Percentiles rank a stretch among this genome's conserved stretches.
Evolutionary conservation across 2,329 filamentous ascomycete species (phyloP).

Genomic region (Microascus cirrosus): DNA sequence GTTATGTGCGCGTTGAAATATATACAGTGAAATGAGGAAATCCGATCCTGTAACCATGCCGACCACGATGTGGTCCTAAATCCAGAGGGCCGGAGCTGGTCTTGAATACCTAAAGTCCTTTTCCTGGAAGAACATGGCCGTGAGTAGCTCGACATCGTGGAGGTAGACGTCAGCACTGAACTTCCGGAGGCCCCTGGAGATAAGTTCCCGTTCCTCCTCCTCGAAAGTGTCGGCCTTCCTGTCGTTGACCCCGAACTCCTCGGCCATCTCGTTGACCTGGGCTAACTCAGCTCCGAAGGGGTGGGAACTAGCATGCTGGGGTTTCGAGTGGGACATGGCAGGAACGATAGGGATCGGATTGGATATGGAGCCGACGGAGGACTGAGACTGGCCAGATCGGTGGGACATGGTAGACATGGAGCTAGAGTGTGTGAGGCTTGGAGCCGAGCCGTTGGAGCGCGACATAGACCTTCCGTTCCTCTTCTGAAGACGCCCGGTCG

Average conservation of each 20-base stretch:
- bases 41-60: not conserved
- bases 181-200: constrained; percentile 57
- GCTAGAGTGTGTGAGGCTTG: constrained; percentile 45
- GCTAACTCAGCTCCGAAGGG: constrained; percentile 86
- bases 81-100: constrained; percentile 32
- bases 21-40: constrained; percentile 2
- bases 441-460: constrained; percentile 46
- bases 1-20: not conserved
- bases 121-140: constrained; percentile 47
- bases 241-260: constrained; percentile 65
- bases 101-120: constrained; percentile 10
- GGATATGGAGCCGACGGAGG: constrained; percentile 9
- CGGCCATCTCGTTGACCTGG: constrained; percentile 84
- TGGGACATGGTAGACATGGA: constrained; percentile 36
- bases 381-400: constrained; percentile 15
- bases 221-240: constrained; percentile 51
- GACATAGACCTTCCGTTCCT: constrained; percentile 40
- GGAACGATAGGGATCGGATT: constrained; percentile 13
- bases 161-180: constrained; percentile 78
- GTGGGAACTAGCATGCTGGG: constrained; percentile 32
- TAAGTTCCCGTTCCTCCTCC: constrained; percentile 63
- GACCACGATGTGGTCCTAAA: constrained; percentile 18
- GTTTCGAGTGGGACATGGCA: constrained; percentile 4
- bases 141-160: constrained; percentile 62
- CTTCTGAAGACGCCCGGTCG: constrained; percentile 47